Base-by-base conservation (phyloP, 345 rosid species). In the Lenwebbia sp. region DNA sequence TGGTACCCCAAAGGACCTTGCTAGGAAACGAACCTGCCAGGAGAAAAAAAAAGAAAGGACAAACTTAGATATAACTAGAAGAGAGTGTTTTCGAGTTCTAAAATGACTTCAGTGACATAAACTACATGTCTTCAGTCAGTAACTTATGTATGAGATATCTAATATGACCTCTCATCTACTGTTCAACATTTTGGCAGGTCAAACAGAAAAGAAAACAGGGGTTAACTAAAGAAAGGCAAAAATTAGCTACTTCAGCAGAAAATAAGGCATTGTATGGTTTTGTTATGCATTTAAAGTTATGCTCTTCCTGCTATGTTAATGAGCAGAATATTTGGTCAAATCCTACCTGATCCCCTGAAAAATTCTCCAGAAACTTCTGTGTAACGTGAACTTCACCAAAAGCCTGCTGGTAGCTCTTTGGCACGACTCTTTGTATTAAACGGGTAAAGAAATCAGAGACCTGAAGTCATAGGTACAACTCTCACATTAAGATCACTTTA, bases 371-470 rank as follows among this genome's bases (percentile, higher is more conserved):
- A 86, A 97, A 97, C 82, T 97, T 97, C 85, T 86, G 88, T 50
- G 99, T 97, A 84, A 97, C 98, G 60, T 86, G 88, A 89, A 97
- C 99, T 91, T 97, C 99, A 83, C 88, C 98, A 83, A 91, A 90
- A 83, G 99, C 99, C 92, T 97, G 99, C 87, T 95, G 94, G 84
- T 96, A 97, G 92, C 98, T 97, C 91, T 97, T 97, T 54, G 99
- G 99, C 85, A 95, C 88, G 84, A 97, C 99, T 89, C 99, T 93
- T 86, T 97, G 99, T 90, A 97, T 94, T 78, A 97, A 89, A 91
- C 96, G 93, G 49, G 98, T 86, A 85, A 97, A 97, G 92, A 96
- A 97, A 88, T 95, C 91, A 17, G 98, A 90, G 49, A 95, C 99
- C 99, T 97, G 92, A 89, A 89, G 50, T 86, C 87, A 55, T 56